phyloP scores from a whole-genome alignment of 139 green algal genomes.

The Picochlorum sp. region DNA sequence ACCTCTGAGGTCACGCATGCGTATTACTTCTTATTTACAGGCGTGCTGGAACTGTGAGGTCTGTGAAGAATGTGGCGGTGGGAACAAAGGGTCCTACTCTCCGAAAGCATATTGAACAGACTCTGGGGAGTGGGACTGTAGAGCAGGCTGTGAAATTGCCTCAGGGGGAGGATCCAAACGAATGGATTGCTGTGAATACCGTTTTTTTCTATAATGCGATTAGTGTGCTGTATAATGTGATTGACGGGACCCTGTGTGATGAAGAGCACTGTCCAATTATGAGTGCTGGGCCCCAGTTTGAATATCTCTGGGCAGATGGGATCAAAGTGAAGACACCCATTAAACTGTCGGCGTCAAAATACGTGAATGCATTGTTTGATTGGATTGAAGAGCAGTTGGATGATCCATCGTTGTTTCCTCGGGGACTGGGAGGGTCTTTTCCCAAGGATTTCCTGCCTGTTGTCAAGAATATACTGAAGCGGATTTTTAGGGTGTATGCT shows the following conservation, averaged over 20 bases:
- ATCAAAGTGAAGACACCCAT: slow-evolving; percentile 90
- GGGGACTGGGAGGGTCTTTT: slow-evolving; percentile 75
- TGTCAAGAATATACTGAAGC: slow-evolving; percentile 91
- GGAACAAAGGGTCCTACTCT: slow-evolving; percentile 61
- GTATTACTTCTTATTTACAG: slow-evolving; percentile 5
- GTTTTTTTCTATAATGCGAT: slow-evolving; percentile 97
- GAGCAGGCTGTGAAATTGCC: slow-evolving; percentile 75
- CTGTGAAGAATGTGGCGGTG: slow-evolving; percentile 27
- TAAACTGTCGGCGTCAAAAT: slow-evolving; percentile 84
- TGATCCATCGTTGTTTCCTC: slow-evolving; percentile 80
- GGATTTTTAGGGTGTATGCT: slow-evolving; percentile 97
- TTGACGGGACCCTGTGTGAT: slow-evolving; percentile 89
- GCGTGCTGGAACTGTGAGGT: slow-evolving; percentile 20
- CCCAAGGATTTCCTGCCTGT: slow-evolving; percentile 77
- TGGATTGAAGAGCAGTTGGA: slow-evolving; percentile 97
- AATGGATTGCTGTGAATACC: slow-evolving; percentile 86
- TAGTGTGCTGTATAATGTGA: slow-evolving; percentile 82
- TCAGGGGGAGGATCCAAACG: slow-evolving; percentile 74
- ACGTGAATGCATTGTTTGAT: slow-evolving; percentile 93
- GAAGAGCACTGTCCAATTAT: slow-evolving; percentile 83
- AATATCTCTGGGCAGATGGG: slow-evolving; percentile 97
- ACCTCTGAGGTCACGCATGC: background rate
- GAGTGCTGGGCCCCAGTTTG: slow-evolving; percentile 90
- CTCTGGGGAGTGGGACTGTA: slow-evolving; percentile 75
- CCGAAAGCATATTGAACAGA: slow-evolving; percentile 86